A percentile compares a stretch with the other conserved stretches of the same genome.
Conservation (phyloP, 352 stramenopile genomes). For the Pythium dissimile region DNA sequence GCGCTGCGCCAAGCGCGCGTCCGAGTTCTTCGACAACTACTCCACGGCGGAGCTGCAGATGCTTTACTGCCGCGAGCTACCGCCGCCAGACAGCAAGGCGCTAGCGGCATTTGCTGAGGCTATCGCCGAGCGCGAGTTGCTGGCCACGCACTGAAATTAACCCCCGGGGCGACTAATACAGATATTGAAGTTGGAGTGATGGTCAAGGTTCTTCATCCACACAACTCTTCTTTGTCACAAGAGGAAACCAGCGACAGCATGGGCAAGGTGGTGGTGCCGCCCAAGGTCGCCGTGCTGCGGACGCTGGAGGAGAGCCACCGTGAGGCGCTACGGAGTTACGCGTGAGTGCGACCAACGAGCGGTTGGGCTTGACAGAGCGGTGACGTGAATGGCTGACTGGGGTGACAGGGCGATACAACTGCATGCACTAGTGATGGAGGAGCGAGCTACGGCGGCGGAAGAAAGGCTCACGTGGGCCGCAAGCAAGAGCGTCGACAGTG, state of each 20-base stretch:
- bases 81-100: slow-evolving; percentile 40
- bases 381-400: not conserved
- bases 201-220: slow-evolving; percentile 6
- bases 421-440: not conserved
- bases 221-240: too few species aligned
- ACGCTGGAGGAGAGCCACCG: slow-evolving; percentile 23
- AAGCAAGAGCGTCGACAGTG: not conserved
- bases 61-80: slow-evolving; percentile 55
- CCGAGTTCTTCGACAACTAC: slow-evolving; percentile 66
- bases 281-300: slow-evolving; percentile 20
- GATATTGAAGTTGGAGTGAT: slow-evolving; percentile 32
- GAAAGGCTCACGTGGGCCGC: not conserved
- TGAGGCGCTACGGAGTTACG: slow-evolving; percentile 20
- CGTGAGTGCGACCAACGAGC: slow-evolving; percentile 8
- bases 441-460: not conserved
- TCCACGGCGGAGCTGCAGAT: slow-evolving; percentile 43
- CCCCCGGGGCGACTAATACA: not conserved
- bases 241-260: not conserved
- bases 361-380: not conserved
- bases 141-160: slow-evolving; percentile 22
- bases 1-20: slow-evolving; percentile 38
- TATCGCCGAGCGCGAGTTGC: slow-evolving; percentile 37
- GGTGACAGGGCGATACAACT: slow-evolving; percentile 12
- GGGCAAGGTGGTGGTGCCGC: slow-evolving; percentile 12
- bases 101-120: slow-evolving; percentile 39